Percentiles rank a stretch among this genome's conserved stretches.
Conservation (phyloP, 352 stramenopile species). For the Phytophthora brassicae region DNA sequence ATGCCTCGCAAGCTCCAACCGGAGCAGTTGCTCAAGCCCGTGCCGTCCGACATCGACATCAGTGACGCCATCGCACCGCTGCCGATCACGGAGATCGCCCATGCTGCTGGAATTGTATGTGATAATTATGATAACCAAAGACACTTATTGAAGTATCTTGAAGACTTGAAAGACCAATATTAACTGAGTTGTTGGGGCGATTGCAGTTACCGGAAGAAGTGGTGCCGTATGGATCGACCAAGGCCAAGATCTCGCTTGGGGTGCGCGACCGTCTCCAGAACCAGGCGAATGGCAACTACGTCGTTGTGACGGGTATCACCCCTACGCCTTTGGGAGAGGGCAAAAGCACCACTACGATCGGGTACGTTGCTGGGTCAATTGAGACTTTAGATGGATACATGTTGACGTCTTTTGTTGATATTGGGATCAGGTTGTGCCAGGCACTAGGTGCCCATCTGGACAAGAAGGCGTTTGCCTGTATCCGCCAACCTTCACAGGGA, state of each 20-base stretch:
- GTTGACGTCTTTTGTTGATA: constrained; percentile 1
- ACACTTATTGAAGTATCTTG: constrained; percentile 23
- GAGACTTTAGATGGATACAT: neutral
- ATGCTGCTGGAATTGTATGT: constrained; percentile 68
- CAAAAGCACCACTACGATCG: constrained; percentile 99
- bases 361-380: constrained; percentile 43
- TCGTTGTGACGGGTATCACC: constrained; percentile 97
- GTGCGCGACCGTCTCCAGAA: constrained; percentile 90
- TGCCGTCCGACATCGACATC: constrained; percentile 83
- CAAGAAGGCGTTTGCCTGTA: constrained; percentile 96
- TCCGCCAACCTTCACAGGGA: constrained; percentile 96
- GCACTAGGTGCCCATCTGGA: constrained; percentile 91
- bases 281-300: constrained; percentile 94
- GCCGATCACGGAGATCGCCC: constrained; percentile 67
- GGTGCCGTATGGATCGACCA: constrained; percentile 87
- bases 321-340: constrained; percentile 97
- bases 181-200: constrained; percentile 19
- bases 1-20: constrained; percentile 61
- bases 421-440: constrained; percentile 94
- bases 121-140: neutral
- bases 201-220: constrained; percentile 78
- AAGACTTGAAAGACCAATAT: neutral
- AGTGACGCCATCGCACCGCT: constrained; percentile 74
- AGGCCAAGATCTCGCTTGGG: constrained; percentile 92
- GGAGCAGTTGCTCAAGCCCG: constrained; percentile 62